phyloP scores from a whole-genome alignment of 2,329 filamentous ascomycete species.

The Colletotrichum tabaci region DNA sequence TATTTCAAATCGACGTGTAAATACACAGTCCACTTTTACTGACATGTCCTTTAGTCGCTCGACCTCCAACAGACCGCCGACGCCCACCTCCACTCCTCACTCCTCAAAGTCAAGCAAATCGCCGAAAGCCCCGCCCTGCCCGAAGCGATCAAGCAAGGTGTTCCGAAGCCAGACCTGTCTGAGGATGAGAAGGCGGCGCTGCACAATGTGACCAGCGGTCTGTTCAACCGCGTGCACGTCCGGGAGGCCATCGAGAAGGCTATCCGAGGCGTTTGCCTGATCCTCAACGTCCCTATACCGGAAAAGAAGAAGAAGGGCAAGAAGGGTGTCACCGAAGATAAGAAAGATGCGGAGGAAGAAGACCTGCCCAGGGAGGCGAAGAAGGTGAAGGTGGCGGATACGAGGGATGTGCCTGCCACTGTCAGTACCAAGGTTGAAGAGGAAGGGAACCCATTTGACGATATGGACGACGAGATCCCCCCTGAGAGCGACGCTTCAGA shows the following conservation, averaged over 20 bases:
- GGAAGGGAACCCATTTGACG: conserved; percentile 46
- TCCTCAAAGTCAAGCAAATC: conserved; percentile 68
- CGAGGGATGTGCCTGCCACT: conserved; percentile 45
- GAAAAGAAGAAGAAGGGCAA: conserved; percentile 57
- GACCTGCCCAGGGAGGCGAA: conserved; percentile 51
- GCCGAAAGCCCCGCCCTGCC: conserved; percentile 67
- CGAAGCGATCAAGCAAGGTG: conserved; percentile 60
- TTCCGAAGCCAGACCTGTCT: conserved; percentile 66
- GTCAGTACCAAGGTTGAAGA: conserved; percentile 49
- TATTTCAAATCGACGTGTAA: no score
- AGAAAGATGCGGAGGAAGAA: conserved; percentile 51
- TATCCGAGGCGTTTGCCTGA: conserved; percentile 63
- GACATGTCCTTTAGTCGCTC: conserved; percentile 60
- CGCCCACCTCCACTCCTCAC: conserved; percentile 68
- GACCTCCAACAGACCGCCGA: conserved; percentile 71
- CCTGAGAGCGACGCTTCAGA: conserved; percentile 44
- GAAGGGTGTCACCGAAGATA: conserved; percentile 50
- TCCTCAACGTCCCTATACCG: conserved; percentile 64
- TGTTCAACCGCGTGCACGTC: conserved; percentile 68
- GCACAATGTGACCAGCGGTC: conserved; percentile 72
- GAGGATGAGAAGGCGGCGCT: conserved; percentile 66
- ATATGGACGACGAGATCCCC: conserved; percentile 43
- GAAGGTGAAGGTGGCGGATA: conserved; percentile 45
- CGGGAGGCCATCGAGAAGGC: conserved; percentile 65
- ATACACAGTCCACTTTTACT: conserved; percentile 8